phyloP scores from a whole-genome alignment of 2,329 filamentous ascomycete genomes.

The Seiridium unicorne region DNA sequence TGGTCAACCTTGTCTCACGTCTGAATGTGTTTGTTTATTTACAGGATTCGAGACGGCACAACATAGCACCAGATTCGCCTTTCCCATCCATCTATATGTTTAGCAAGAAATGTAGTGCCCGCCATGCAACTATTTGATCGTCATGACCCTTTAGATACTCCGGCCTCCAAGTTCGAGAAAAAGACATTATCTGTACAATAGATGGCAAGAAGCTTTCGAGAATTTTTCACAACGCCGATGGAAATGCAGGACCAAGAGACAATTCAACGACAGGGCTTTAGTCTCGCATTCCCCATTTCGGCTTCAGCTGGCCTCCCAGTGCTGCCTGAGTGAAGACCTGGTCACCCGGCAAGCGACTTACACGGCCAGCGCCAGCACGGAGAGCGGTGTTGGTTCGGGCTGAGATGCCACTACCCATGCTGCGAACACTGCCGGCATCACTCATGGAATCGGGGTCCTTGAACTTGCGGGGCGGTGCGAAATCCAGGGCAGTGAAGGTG shows the following conservation, averaged over 20 bases:
- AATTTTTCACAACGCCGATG: slow-evolving; percentile 5
- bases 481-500: slow-evolving; percentile 78
- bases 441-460: slow-evolving; percentile 60
- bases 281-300: slow-evolving; percentile 54
- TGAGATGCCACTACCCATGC: slow-evolving; percentile 78
- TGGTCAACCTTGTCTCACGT: not conserved
- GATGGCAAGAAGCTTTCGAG: not conserved
- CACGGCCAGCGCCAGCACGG: slow-evolving; percentile 78
- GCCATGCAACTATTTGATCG: slow-evolving; percentile 5
- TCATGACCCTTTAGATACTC: slow-evolving; percentile 6
- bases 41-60: not conserved
- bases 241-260: slow-evolving; percentile 9
- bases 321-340: slow-evolving; percentile 76
- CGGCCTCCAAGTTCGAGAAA: slow-evolving; percentile 3
- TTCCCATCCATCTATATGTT: slow-evolving; percentile 2
- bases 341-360: slow-evolving; percentile 80
- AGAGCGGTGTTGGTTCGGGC: slow-evolving; percentile 67
- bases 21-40: not conserved
- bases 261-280: slow-evolving; percentile 18
- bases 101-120: not conserved
- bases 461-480: slow-evolving; percentile 75
- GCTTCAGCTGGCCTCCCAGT: slow-evolving; percentile 59
- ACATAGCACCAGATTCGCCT: not conserved
- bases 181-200: slow-evolving; percentile 7
- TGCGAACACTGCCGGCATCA: slow-evolving; percentile 66